phyloP scores from a whole-genome alignment of 75 land plant genomes.

The Adiantum capillusveneris region DNA sequence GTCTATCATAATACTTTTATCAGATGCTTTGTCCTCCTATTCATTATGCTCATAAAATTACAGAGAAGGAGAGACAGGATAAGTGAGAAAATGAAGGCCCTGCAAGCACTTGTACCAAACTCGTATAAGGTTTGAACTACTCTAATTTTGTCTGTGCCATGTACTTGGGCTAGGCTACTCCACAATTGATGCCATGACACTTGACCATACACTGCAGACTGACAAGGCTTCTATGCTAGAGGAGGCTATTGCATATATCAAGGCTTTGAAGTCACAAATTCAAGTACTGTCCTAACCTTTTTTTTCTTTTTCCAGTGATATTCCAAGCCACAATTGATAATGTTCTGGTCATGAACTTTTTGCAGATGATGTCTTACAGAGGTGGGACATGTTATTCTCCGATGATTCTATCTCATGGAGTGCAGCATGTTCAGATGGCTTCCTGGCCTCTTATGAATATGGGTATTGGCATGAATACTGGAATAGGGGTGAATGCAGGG shows the following conservation, averaged over 20 bases:
- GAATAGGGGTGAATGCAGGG: not conserved
- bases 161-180: too few relatives aligned
- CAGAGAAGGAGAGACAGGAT: conserved; percentile 50
- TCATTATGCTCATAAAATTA: too few relatives aligned
- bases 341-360: not conserved
- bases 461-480: conserved; percentile 1
- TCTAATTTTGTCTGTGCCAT: too few relatives aligned
- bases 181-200: too few relatives aligned
- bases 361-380: conserved; percentile 3
- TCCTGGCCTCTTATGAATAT: not conserved
- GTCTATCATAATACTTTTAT: too few relatives aligned
- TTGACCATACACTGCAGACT: conserved; percentile 7
- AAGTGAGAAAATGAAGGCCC: conserved; percentile 59
- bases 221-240: conserved; percentile 33
- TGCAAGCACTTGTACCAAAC: conserved; percentile 51
- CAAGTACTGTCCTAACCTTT: conserved; percentile 9
- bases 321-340: not conserved
- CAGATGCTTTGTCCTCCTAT: too few relatives aligned
- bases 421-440: not conserved
- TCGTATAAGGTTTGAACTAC: conserved; percentile 43
- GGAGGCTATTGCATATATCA: conserved; percentile 25
- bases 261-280: conserved; percentile 22
- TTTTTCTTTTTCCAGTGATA: too few relatives aligned
- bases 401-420: not conserved
- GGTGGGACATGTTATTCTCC: not conserved